Evolutionary conservation across 2,329 filamentous ascomycete genomes (phyloP).

Genomic region (Exophiala phaeomuriformis): DNA sequence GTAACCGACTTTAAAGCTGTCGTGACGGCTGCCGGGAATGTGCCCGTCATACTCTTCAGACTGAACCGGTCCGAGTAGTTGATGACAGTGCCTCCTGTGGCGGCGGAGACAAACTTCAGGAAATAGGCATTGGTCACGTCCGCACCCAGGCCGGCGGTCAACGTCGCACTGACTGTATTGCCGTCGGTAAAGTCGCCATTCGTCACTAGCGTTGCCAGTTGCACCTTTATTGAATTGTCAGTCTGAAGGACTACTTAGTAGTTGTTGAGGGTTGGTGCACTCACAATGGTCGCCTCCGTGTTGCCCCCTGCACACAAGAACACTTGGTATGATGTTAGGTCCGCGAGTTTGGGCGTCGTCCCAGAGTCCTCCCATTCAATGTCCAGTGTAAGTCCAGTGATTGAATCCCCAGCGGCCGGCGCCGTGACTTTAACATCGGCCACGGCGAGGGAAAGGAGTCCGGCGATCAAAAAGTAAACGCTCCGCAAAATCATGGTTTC

Average conservation of each 20-base stretch:
- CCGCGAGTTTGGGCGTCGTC: slow-evolving; percentile 42
- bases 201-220: slow-evolving; percentile 36
- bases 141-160: slow-evolving; percentile 40
- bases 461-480: slow-evolving; percentile 11
- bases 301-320: slow-evolving; percentile 57
- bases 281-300: slow-evolving; percentile 41
- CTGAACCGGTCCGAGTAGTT: slow-evolving; percentile 59
- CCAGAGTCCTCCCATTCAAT: slow-evolving; percentile 53
- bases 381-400: slow-evolving; percentile 46
- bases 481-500: slow-evolving; percentile 20
- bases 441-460: slow-evolving; percentile 29
- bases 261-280: background rate
- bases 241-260: background rate
- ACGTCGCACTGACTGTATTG: slow-evolving; percentile 39
- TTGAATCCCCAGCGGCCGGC: slow-evolving; percentile 46
- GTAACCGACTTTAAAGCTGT: slow-evolving; percentile 34
- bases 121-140: slow-evolving; percentile 48
- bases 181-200: slow-evolving; percentile 35
- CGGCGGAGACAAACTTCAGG: slow-evolving; percentile 52
- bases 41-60: slow-evolving; percentile 57
- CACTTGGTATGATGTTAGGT: slow-evolving; percentile 50
- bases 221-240: slow-evolving; percentile 32
- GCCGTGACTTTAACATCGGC: slow-evolving; percentile 50
- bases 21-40: slow-evolving; percentile 42
- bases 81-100: slow-evolving; percentile 48